A percentile compares a stretch with the other conserved stretches of the same genome.
Evolutionary conservation across 306 rosid species (phyloP).

Genomic region (Luffa acutangula): DNA sequence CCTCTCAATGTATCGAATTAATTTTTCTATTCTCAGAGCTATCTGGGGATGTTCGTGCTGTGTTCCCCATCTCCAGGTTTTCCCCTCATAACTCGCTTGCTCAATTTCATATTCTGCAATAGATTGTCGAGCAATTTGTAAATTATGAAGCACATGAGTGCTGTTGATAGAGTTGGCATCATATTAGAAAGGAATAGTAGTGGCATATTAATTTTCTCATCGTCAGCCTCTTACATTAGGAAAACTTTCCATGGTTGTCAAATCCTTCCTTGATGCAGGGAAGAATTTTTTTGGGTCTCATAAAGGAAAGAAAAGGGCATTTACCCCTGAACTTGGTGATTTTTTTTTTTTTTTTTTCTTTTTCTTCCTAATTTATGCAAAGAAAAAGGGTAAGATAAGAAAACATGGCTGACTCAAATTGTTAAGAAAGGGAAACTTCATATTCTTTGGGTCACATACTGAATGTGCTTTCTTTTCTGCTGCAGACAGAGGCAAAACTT

Average conservation of each 20-base stretch:
- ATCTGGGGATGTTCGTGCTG: not conserved
- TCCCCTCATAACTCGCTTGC: not conserved
- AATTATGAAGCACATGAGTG: not conserved
- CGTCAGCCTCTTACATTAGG: not conserved
- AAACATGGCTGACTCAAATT: not conserved
- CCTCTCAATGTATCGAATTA: not conserved
- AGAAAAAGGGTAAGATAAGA: not conserved
- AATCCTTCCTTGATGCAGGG: not conserved
- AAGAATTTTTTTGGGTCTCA: not conserved
- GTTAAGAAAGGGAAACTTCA: not conserved
- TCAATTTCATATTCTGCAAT: not conserved
- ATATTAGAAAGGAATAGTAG: not conserved
- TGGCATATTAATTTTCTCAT: not conserved
- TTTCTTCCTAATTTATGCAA: not conserved
- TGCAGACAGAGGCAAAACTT: not conserved
- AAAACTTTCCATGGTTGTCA: not conserved
- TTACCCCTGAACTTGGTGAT: not conserved
- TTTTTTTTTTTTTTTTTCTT: too few species aligned
- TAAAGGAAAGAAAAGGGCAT: not conserved
- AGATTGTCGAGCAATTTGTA: not conserved
- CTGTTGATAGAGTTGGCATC: not conserved
- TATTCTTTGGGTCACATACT: not conserved
- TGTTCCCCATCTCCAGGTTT: not conserved
- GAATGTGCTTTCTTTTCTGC: not conserved
- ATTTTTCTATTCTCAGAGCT: not conserved